Evolutionary conservation across 495 filamentous ascomycete species (phyloP), one percentile per base, ranked within the genome.

Genomic region (Podospora didyma): DNA sequence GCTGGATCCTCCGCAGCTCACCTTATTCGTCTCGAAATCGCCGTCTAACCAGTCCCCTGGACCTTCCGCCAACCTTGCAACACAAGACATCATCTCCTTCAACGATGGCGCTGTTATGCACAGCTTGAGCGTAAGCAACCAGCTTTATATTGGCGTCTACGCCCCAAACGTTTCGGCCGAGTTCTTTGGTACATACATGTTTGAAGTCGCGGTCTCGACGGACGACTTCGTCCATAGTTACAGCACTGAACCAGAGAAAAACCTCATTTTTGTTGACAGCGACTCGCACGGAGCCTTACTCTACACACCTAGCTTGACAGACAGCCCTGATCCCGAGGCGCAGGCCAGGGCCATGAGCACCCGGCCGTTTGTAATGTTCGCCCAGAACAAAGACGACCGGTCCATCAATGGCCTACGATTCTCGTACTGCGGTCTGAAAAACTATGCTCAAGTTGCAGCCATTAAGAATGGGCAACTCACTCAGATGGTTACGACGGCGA

Each of bases 181-280:
- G 7, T 89, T 82, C 57, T 67, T 68, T 0, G 85, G 85, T 9
- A 68, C 64, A 2, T 97, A 88, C 69, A 87, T 83, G 56, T 92
- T 90, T 63, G 75, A 93, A 61, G 72, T 99, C 5, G 89, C 89
- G 2, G 86, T 84, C n/a, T 97, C 94, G 7, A 86, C 86, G 39
- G 88, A 95, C 59, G 79, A 62, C 0, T 84, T 74, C 47, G 96
- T 89, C 68, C 86, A 90, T 66, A 78, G 65, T 12, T 86, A 81
- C 53, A 68, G 79, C 41, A 65, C 75, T 1, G 46, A 70, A 9
- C 65, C 66, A 2, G 67, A 71, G 41, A 62, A 64, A 7, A 80
- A 86, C 53, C 73, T 96, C 20, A 79, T 78, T 56, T 82, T 89
- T 59, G 76, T 96, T 31, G 95, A 97, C 63, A 89, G 88, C 20